Evolutionary conservation across 2,329 filamentous ascomycete species (phyloP), one percentile per base, ranked within the genome.

Genomic region (Penicillium sp.): DNA sequence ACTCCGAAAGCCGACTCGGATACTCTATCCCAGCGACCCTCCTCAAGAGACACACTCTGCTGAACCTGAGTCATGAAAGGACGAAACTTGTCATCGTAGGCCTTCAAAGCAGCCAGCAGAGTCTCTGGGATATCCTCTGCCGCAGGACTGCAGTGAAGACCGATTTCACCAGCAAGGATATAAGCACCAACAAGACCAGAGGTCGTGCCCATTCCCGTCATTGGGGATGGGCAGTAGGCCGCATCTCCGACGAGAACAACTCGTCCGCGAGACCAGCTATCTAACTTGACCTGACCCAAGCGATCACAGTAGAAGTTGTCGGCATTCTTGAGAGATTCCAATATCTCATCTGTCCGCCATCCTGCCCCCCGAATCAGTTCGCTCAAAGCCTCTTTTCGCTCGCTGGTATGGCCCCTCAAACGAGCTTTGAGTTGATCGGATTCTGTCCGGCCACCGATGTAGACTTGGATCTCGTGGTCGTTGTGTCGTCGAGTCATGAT

Each of bases 101-200:
- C 50, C 16, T 29, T 46, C 29, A 64, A 57, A 8, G 61, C 58
- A 38, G 22, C 8, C 32, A 22, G 9, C 16, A 49, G 21, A 10
- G 43, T 22, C 7, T 56, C 61, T 0, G 85, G 48, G 0, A 85
- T 69, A 34, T 34, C 32, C 5, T 5, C 8, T 8, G 32, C 10
- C 3, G 7, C 32, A 34, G 32, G 32, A 1, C 74, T 77, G 27
- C 52, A 52, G 27, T 71, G 57, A 22, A 52, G 66, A 2, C 46
- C 49, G 10, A 77, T 62, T 48, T 76, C 83, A 1, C 83, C 83
- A 0, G 83, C 83, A 3, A 87, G 72, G 2, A 84, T 66, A 61
- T 86, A 86, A 0, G 81, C 79, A 0, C 73, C 75, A 1, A 68
- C 58, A 11, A 77, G 54, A 1, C 62, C 69, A 3, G 62, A 60